Conservation (phyloP, 2,329 filamentous ascomycete genomes). For the Penicillium concentricum region DNA sequence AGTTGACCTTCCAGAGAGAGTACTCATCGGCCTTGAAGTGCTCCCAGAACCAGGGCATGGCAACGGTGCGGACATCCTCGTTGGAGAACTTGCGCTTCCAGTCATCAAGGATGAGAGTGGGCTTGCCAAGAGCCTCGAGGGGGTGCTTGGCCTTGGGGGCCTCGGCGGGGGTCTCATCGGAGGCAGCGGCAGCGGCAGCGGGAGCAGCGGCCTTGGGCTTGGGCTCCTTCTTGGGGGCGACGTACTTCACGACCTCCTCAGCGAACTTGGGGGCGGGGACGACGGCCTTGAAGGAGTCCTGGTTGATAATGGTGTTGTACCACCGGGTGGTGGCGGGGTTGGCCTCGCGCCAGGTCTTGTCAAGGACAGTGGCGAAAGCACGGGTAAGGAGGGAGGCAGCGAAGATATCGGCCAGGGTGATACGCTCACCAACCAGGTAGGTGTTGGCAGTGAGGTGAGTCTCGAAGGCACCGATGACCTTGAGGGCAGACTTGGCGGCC, state of each 20-base stretch:
- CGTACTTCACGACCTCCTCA: constrained; percentile 74
- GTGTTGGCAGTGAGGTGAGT: constrained; percentile 88
- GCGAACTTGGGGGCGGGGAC: constrained; percentile 73
- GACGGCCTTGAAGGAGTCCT: constrained; percentile 83
- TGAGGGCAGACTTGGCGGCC: constrained; percentile 64
- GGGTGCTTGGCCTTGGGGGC: constrained; percentile 95
- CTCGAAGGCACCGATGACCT: constrained; percentile 73
- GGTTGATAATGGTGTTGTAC: constrained; percentile 92
- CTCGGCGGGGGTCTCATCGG: constrained; percentile 53
- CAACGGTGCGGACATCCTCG: constrained; percentile 75
- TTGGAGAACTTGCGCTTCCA: constrained; percentile 99
- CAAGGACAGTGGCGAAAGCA: constrained; percentile 92
- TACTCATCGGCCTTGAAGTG: constrained; percentile 92
- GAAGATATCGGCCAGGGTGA: constrained; percentile 95
- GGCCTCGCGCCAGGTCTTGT: constrained; percentile 79
- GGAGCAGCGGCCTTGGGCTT: constrained; percentile 61
- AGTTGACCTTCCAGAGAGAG: constrained; percentile 90
- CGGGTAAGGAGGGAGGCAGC: constrained; percentile 73
- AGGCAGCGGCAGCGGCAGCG: constrained; percentile 51
- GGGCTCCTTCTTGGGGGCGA: constrained; percentile 69
- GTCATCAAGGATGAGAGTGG: constrained; percentile 85
- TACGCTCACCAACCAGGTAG: constrained; percentile 95
- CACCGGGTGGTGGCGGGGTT: constrained; percentile 88
- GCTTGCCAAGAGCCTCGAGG: constrained; percentile 75
- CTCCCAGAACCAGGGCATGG: constrained; percentile 98